Evolutionary conservation across 2,329 filamentous ascomycete genomes (phyloP).

Genomic region (Phyllosticta citrichinensis): DNA sequence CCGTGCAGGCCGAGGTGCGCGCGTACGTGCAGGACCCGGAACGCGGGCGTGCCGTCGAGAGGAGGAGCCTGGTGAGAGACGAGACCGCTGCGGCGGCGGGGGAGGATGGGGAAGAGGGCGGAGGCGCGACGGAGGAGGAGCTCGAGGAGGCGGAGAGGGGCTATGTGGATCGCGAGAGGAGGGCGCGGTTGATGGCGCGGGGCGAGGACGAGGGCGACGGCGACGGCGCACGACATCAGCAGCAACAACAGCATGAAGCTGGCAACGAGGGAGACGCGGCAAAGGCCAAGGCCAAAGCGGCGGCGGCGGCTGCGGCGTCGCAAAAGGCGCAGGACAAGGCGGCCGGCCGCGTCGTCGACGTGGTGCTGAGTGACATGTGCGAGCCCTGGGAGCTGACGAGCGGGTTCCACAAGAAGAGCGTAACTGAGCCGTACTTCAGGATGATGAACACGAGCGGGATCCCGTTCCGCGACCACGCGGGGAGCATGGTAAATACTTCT

Average conservation of each 20-base stretch:
- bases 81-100: constrained; percentile 26
- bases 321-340: constrained; percentile 26
- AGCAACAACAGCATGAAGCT: background rate
- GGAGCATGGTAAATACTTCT: constrained; percentile 71
- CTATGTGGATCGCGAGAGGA: constrained; percentile 57
- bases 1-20: constrained; percentile 67
- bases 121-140: constrained; percentile 15
- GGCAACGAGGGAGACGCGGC: background rate
- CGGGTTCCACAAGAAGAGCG: constrained; percentile 72
- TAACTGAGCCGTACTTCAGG: constrained; percentile 95
- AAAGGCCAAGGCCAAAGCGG: background rate
- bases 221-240: constrained; percentile 3
- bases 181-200: constrained; percentile 23
- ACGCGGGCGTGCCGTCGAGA: constrained; percentile 41
- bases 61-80: constrained; percentile 12
- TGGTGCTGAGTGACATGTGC: constrained; percentile 98
- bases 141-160: constrained; percentile 35
- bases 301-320: constrained; percentile 6
- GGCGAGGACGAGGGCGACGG: constrained; percentile 16
- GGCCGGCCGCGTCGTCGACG: constrained; percentile 60
- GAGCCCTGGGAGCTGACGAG: constrained; percentile 80
- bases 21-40: constrained; percentile 60
- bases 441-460: constrained; percentile 98
- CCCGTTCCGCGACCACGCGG: constrained; percentile 74
- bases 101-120: constrained; percentile 35